phyloP scores from a whole-genome alignment of 169 alveolate species.

The Perkinsus olseni region DNA sequence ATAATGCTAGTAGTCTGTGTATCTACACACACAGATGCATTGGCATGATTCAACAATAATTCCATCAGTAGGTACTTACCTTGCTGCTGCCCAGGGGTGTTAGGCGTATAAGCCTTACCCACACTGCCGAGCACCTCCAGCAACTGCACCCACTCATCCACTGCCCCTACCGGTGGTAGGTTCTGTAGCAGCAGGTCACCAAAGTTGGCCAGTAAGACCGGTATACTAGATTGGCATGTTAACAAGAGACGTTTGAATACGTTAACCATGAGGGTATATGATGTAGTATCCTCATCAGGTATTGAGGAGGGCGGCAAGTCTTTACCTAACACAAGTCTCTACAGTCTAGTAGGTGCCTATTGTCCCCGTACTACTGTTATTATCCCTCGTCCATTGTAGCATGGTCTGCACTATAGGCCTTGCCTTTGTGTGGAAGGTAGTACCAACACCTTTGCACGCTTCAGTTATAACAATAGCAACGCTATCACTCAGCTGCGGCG shows the following conservation, averaged over 20 bases:
- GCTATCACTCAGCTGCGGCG: neutral
- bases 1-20: neutral
- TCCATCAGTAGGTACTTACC: no score
- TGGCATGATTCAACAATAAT: no score
- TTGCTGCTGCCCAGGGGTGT: neutral
- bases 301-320: no score
- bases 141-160: neutral
- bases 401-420: neutral
- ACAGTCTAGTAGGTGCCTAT: no score
- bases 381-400: neutral
- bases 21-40: no score
- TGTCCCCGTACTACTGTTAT: neutral
- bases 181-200: neutral
- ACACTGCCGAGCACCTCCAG: neutral
- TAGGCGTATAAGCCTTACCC: neutral
- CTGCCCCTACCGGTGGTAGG: neutral
- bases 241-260: neutral
- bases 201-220: neutral
- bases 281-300: no score
- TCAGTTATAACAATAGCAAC: neutral
- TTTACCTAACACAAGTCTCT: no score
- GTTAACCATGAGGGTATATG: neutral
- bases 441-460: neutral
- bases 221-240: neutral
- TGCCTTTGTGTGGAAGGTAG: neutral